Base-by-base conservation (phyloP, 331 rosid genomes). In the Pyracantha coccinea region DNA sequence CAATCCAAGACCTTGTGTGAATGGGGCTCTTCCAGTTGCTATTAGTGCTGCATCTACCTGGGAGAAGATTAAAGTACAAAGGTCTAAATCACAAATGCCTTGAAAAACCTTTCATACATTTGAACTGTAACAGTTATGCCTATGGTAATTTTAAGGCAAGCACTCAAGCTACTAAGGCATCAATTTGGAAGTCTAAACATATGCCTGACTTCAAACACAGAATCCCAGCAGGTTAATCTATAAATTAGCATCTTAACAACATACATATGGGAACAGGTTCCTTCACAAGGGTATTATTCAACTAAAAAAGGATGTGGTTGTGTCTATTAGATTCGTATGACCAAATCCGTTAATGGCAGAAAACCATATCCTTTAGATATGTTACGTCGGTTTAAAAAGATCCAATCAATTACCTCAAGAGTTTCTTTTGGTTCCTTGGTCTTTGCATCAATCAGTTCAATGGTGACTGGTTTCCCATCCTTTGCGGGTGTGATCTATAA, bases 1-100 rank as follows among this genome's bases (percentile, higher is more conserved):
- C 89, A 92, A 83, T 67, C 99, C 99, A 81, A 95, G 99, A 76
- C 97, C 97, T 45, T 92, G 81, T 14, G 99, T 95, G 91, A 90
- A 95, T 31, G 99, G 97, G 45, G 99, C 97, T 81, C 99, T 87
- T 84, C 99, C 99, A 71, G 99, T 95, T 76, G 99, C 99, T 80
- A 95, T 95, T 77, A 95, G 68, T 73, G 97, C 99, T 58, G 99
- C 92, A 82, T 95, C 99, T 64, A 95, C 99, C 99, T 95, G 83
- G 68, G 71, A 81, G 77, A 80, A 57, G 53, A 78, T 73, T 1
- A 29, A 82, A 68, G 41, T 50, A 72, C 35, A 71, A 67, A 2
- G 75, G 61, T 19, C 71, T 74, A 69, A n/a, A n/a, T 71, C 25
- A 75, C 44, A 74, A 73, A 75, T 68, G 33, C 74, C 68, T 70